Base-by-base conservation (phyloP, 257 asterid species). In the Penstemon eatonii region DNA sequence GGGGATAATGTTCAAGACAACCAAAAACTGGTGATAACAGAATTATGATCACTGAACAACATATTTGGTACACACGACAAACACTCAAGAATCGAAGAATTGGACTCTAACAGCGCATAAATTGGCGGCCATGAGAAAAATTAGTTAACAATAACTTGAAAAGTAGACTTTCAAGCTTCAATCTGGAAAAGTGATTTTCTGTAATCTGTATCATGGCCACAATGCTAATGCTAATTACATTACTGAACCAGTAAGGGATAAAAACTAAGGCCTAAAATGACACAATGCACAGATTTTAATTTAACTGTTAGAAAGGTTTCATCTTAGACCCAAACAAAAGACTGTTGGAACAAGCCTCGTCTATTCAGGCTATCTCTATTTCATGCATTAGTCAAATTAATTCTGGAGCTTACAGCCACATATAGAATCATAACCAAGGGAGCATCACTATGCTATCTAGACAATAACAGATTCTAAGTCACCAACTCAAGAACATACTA, bases 31-130 rank as follows among this genome's bases (percentile, higher is more conserved):
- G 47, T 19, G 42, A 61, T 5, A 8, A 54, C 9, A 74, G 6
- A 3, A 6, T 60, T 33, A 42, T 40, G 66, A 47, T 4, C 54
- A 25, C n/a, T 7, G 5, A 11, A 25, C 5, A 19, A 25, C 55
- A 55, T 55, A 5, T 10, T 67, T 67, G 56, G 72, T 56, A 67
- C 64, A 55, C 33, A 5, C 44, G 41, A 41, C 43, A 5, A 18
- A 62, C 41, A 43, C 13, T 62, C 4, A 41, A 19, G 52, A 3
- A 56, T 56, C 36, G 15, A 7, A 56, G 6, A 56, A 56, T 33
- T 41, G 33, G 4, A 40, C 15, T 15, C 13, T 5, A 42, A 49
- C 56, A 45, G 25, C 39, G 68, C 1, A 49, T n/a, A 64, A 12
- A 50, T n/a, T 39, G 47, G 69, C 12, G 33, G 11, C 19, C 33